These are phyloP conservation scores for Boletus huronensis DNA, from an alignment of 768 basidiomycete genomes.

Conservation along the genomic window DNA sequence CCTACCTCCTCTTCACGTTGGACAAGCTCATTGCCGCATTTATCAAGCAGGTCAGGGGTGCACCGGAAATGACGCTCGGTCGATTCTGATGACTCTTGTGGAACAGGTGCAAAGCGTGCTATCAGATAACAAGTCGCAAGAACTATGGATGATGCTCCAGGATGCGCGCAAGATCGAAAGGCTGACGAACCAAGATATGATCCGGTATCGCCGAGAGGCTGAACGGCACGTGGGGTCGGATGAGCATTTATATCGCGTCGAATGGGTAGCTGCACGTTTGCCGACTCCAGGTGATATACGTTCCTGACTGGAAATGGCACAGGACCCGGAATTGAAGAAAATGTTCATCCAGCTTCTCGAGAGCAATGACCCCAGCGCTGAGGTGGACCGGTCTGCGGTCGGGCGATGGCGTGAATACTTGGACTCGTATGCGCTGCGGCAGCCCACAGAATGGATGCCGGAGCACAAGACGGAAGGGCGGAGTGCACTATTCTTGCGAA, in stretches of 20 bases:
- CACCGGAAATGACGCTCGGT: not conserved
- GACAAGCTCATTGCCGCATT: slow-evolving; percentile 89
- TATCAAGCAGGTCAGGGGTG: slow-evolving; percentile 74
- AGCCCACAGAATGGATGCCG: slow-evolving; percentile 71
- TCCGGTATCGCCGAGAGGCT: slow-evolving; percentile 77
- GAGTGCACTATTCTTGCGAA: slow-evolving; percentile 51
- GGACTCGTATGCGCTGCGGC: slow-evolving; percentile 65
- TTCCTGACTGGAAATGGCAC: slow-evolving; percentile 18
- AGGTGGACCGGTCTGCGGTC: slow-evolving; percentile 45
- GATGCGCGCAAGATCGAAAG: slow-evolving; percentile 52
- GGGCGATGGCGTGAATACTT: slow-evolving; percentile 74
- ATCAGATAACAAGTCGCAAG: slow-evolving; percentile 82
- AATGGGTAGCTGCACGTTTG: slow-evolving; percentile 59
- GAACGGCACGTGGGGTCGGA: slow-evolving; percentile 72
- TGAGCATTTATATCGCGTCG: slow-evolving; percentile 72
- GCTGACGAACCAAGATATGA: slow-evolving; percentile 60
- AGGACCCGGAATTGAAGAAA: slow-evolving; percentile 54
- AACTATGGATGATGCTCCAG: slow-evolving; percentile 75
- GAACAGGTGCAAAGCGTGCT: slow-evolving; percentile 81
- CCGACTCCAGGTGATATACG: not conserved
- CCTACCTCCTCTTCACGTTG: slow-evolving; percentile 88
- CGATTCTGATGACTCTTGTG: not conserved
- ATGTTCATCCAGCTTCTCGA: slow-evolving; percentile 63
- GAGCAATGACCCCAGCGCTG: slow-evolving; percentile 60
- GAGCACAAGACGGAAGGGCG: slow-evolving; percentile 34